A percentile compares a stretch with the other conserved stretches of the same genome.
Evolutionary conservation across 1,139 yeast genomes (phyloP).

Genomic region (Debaryomyces coudertii): DNA sequence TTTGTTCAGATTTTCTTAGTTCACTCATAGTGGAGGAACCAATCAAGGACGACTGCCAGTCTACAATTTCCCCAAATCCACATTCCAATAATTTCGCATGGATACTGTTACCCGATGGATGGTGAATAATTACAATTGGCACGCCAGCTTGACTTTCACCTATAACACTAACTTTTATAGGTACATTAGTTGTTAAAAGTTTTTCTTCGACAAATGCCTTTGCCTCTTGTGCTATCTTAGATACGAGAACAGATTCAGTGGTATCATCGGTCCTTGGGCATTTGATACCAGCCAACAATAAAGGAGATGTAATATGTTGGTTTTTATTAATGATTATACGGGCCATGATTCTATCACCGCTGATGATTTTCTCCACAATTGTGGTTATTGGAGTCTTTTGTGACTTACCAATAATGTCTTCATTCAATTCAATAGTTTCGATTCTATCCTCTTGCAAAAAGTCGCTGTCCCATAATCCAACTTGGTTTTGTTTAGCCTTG

Average conservation of each 20-base stretch:
- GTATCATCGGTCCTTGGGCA: slow-evolving; percentile 67
- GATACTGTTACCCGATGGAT: slow-evolving; percentile 72
- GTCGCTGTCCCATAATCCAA: slow-evolving; percentile 59
- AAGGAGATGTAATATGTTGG: slow-evolving; percentile 55
- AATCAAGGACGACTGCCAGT: slow-evolving; percentile 78
- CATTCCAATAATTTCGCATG: slow-evolving; percentile 65
- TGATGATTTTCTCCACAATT: slow-evolving; percentile 72
- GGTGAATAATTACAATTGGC: slow-evolving; percentile 64
- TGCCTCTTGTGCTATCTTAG: slow-evolving; percentile 65
- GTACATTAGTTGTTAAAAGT: slow-evolving; percentile 60
- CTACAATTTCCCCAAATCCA: slow-evolving; percentile 77
- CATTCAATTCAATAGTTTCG: slow-evolving; percentile 41
- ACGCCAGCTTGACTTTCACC: slow-evolving; percentile 67
- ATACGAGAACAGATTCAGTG: slow-evolving; percentile 40
- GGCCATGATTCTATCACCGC: slow-evolving; percentile 74
- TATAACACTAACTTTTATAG: slow-evolving; percentile 54
- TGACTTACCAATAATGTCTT: slow-evolving; percentile 40
- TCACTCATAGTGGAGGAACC: slow-evolving; percentile 67
- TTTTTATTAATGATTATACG: slow-evolving; percentile 52
- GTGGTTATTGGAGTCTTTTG: slow-evolving; percentile 50
- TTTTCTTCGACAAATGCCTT: slow-evolving; percentile 68
- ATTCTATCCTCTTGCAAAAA: slow-evolving; percentile 15
- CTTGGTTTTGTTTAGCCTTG: slow-evolving; percentile 49
- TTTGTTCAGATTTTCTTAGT: slow-evolving; percentile 66
- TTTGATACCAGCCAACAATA: slow-evolving; percentile 72